Percentiles rank a stretch among this genome's conserved stretches.
These are phyloP conservation scores for Paxillus involutus DNA, from an alignment of 768 basidiomycete genomes.

Conservation along the genomic window DNA sequence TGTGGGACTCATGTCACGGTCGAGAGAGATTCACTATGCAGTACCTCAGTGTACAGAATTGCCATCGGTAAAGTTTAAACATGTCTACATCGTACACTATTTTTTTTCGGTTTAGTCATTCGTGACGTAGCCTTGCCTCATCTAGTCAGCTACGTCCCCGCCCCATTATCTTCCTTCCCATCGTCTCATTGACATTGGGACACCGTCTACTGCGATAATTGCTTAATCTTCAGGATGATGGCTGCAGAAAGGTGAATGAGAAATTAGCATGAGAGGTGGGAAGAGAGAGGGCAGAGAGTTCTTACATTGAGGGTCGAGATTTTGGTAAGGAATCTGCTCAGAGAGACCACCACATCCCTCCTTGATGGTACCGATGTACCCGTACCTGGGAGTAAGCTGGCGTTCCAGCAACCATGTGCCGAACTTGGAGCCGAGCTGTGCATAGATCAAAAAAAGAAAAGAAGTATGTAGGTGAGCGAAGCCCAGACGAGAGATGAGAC, in stretches of 20 bases:
- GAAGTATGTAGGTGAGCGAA: background rate
- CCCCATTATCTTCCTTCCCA: background rate
- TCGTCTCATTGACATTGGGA: background rate
- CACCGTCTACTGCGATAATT: constrained; percentile 31
- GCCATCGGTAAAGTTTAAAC: too few relatives aligned
- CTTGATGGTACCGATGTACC: constrained; percentile 77
- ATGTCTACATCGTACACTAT: too few relatives aligned
- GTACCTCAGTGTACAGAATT: too few relatives aligned
- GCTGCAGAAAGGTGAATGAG: constrained; percentile 27
- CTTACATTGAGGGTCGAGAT: constrained; percentile 76
- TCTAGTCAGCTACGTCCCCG: too few relatives aligned
- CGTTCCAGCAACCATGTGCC: constrained; percentile 89
- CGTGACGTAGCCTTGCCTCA: too few relatives aligned
- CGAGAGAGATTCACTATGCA: too few relatives aligned
- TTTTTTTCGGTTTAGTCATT: too few relatives aligned
- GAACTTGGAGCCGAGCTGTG: constrained; percentile 72
- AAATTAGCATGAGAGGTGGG: background rate
- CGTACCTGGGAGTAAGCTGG: constrained; percentile 74
- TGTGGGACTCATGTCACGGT: too few relatives aligned
- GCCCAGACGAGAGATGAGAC: background rate
- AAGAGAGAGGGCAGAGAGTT: constrained; percentile 4
- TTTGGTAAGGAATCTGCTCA: constrained; percentile 84
- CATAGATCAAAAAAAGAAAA: background rate
- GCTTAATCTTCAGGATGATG: constrained; percentile 46
- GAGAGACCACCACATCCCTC: constrained; percentile 76